Percentiles rank a stretch among this genome's conserved stretches.
Evolutionary conservation across 2,329 filamentous ascomycete genomes (phyloP).

Genomic region (Pseudohalonectria lignicola): DNA sequence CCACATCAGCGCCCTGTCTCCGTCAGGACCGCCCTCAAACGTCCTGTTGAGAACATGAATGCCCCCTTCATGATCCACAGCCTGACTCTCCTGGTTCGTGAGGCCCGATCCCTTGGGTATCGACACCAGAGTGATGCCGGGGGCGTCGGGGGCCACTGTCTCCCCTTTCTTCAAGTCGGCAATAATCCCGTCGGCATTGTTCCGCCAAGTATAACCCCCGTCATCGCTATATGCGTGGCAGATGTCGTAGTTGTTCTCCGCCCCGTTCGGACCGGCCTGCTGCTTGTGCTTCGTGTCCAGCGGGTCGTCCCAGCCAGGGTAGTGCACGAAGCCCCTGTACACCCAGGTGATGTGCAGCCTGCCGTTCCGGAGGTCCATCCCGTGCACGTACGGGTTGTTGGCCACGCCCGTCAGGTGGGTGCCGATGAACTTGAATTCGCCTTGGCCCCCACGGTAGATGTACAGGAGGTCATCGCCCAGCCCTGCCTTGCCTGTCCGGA

Average conservation of each 20-base stretch:
- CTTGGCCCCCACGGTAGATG: conserved; percentile 22
- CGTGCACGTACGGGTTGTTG: conserved; percentile 41
- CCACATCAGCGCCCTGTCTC: not conserved
- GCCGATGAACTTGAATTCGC: conserved; percentile 25
- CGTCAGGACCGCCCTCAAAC: conserved; percentile 6
- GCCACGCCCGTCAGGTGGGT: conserved; percentile 29
- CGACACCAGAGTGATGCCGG: conserved; percentile 29
- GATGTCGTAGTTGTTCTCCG: conserved; percentile 36
- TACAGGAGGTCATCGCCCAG: conserved; percentile 36
- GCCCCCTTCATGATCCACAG: conserved; percentile 22
- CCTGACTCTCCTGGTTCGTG: conserved; percentile 29
- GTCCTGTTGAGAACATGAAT: conserved; percentile 37
- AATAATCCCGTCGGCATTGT: conserved; percentile 22
- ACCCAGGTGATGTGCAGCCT: conserved; percentile 36
- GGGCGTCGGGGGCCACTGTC: conserved; percentile 25
- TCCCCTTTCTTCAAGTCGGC: conserved; percentile 19
- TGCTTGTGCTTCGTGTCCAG: conserved; percentile 26
- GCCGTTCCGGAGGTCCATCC: conserved; percentile 23
- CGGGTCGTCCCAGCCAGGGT: conserved; percentile 28
- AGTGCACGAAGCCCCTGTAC: conserved; percentile 34
- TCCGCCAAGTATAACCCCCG: conserved; percentile 27
- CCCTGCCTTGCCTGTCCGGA: conserved; percentile 38
- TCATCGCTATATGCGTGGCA: conserved; percentile 35
- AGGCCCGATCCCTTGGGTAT: conserved; percentile 34
- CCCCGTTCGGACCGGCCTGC: conserved; percentile 29